Percentiles rank a stretch among this genome's conserved stretches.
Evolutionary conservation across 345 rosid genomes (phyloP).

Genomic region (Barbarea vulgaris): DNA sequence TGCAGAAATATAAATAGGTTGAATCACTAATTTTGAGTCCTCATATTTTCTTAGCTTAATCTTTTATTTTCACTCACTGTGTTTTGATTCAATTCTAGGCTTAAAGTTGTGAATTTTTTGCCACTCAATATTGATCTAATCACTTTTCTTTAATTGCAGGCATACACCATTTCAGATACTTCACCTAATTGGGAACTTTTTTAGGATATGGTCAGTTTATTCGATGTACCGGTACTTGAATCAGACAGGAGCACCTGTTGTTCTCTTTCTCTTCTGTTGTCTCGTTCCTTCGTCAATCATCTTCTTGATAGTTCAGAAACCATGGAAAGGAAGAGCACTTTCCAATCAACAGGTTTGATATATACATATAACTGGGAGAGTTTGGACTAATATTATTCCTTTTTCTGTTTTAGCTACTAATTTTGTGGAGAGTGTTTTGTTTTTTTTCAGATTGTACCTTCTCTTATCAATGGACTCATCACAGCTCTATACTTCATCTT

Average conservation of each 20-base stretch:
- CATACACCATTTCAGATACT: conserved; percentile 81
- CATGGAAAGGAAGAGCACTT: conserved; percentile 97
- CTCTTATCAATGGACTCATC: conserved; percentile 87
- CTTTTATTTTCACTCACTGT: neutral
- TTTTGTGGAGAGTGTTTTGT: neutral
- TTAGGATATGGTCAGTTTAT: conserved; percentile 97
- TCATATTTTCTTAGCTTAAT: neutral
- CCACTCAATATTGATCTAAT: neutral
- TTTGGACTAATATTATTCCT: conserved; percentile 8
- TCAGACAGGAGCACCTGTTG: conserved; percentile 84
- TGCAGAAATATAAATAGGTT: neutral
- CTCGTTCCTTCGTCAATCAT: conserved; percentile 73
- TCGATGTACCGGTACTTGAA: conserved; percentile 78
- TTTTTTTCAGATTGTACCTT: conserved; percentile 75
- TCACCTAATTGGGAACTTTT: conserved; percentile 72
- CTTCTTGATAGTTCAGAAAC: conserved; percentile 80
- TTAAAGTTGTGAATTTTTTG: neutral
- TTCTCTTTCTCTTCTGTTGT: conserved; percentile 86
- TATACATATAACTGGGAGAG: conserved; percentile 6
- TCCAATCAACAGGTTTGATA: conserved; percentile 75
- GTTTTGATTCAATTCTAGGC: neutral
- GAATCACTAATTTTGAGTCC: neutral
- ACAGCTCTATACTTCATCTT: conserved; percentile 89
- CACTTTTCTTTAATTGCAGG: conserved; percentile 47
- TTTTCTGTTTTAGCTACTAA: neutral